Base-by-base conservation (phyloP, 345 rosid species). In the Arabis hirsuta region DNA sequence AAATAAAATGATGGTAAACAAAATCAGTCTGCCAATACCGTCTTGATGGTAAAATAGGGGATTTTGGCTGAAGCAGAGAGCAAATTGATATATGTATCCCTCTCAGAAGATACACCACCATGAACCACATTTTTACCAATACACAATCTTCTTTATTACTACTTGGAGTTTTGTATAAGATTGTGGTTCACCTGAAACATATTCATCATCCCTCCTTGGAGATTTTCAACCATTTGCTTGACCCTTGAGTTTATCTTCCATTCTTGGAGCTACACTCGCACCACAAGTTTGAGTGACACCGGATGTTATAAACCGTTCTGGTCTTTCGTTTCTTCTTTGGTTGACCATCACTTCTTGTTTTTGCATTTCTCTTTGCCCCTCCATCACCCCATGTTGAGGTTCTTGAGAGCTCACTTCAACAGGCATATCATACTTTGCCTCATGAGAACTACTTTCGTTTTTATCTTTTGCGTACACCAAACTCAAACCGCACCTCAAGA, bases 401-500 rank as follows among this genome's bases (percentile, higher is more conserved):
- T 48, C 67, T 48, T 11, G 59, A 39, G 27, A 48, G 4, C 66
- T 59, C 50, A 0, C 3, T 26, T 5, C 42, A 0, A 50, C 22
- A 24, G 4, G 31, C 52, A 67, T 27, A 39, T 60, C 67, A 11
- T 60, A 60, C 43, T 60, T 71, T 59, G 59, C 59, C 3, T 54
- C 63, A 22, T 32, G 39, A 54, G 3, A 34, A 52, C 41, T 53
- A 9, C 36, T 45, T 24, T 46, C 36, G 60, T 12, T 2, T 60
- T 71, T 50, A 60, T 71, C 74, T 5, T 54, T 64, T 13, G 29
- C 76, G 24, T 73, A 73, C 46, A 63, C 63, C 76, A 73, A 63
- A 54, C 76, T 12, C 1, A 62, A 73, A 55, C 76, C 76, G 10
- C 76, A 73, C 64, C 12, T 64, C 71, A 54, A 36, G 13, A 73